Base-by-base conservation (phyloP, 2,329 filamentous ascomycete species). In the Herpotrichia juniperi region DNA sequence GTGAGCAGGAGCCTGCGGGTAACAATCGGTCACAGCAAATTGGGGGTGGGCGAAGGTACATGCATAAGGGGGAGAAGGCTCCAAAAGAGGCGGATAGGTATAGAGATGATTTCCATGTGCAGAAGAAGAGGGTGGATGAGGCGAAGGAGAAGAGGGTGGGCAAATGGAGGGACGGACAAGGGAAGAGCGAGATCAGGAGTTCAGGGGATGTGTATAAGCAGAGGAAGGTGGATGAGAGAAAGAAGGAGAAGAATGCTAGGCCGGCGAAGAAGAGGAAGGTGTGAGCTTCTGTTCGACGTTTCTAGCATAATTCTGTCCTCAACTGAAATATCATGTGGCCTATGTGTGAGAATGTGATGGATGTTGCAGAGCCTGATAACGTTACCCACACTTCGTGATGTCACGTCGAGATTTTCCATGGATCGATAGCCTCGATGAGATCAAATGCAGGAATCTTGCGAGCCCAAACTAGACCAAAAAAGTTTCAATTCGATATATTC, bases 51-150 rank as follows among this genome's bases (percentile, higher is more conserved):
- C 83, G 79, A 50, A 81, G 87, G 56, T 96, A 89, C 80, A 90
- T 89, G 79, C 94, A 99, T 78, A 93, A 89, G 76, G 85, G 87
- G 74, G 88, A 94, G 71, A 87, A 84, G 77, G 92, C 92, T 50
- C 94, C 96, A 57, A 97, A 97, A 81, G 86, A 91, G 64, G 92
- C 94, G 7, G 94, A 99, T 79, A 93, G 90, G 77, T 93, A 84
- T 75, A 84, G 94, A 55, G 92, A 93, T 73, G 93, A 99, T 76
- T 99, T 90, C 76, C 82, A 96, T 59, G 86, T 87, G 71, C 87
- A 90, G 78, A 96, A 94, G 87, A 93, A 93, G 87, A 87, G 91
- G 69, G 88, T 94, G 16, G 86, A 87, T 14, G 92, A 92, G 69
- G 93, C 93, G 40, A 89, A 89, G 76, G 90, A 97, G 80, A 92